Evolutionary conservation across 345 rosid species (phyloP), one percentile per base, ranked within the genome.

Genomic region (Noccaea caerulescens): DNA sequence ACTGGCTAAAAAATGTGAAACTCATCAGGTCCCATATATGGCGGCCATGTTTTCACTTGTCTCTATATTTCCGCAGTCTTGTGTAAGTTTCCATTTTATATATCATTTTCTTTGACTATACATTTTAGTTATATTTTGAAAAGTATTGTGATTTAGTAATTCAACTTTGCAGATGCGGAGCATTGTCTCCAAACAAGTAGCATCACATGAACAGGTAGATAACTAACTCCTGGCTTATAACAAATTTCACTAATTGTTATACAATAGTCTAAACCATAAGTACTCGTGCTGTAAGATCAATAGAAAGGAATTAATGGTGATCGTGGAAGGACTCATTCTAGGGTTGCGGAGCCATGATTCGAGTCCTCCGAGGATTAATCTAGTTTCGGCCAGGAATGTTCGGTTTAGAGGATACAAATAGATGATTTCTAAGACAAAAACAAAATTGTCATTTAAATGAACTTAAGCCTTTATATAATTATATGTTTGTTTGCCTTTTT

Each of bases 191-290:
- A 93, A 83, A 80, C 96, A 90, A 86, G 96, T 93, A 39, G 84
- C 93, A 41, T 41, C 96, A 5, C 49, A 68, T 61, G 97, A 93
- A 41, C 98, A 93, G 93, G 98, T 90, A 93, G 93, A 97, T 90
- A 82, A 57, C 7, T 32, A 16, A 64, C 33, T 37, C 47, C 8
- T 44, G 38, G 41, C 46, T 5, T 52, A 38, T 52, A 46, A 30
- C 18, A 54, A n/a, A 37, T 8, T 54, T 1, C 5, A 68, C 8
- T 14, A 32, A 16, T 6, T 68, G 3, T 16, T 68, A 11, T 43
- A 34, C 53, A 39, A 39, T 41, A 66, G 14, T 9, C 14, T 0
- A 54, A 14, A 45, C 34, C 46, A 12, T 7, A 45, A 54, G 6
- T 20, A 68, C n/a, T 33, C 7, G n/a, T 9, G 3, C 6, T 57